Conservation (phyloP, 352 stramenopile species). For the Pythium brassicae region DNA sequence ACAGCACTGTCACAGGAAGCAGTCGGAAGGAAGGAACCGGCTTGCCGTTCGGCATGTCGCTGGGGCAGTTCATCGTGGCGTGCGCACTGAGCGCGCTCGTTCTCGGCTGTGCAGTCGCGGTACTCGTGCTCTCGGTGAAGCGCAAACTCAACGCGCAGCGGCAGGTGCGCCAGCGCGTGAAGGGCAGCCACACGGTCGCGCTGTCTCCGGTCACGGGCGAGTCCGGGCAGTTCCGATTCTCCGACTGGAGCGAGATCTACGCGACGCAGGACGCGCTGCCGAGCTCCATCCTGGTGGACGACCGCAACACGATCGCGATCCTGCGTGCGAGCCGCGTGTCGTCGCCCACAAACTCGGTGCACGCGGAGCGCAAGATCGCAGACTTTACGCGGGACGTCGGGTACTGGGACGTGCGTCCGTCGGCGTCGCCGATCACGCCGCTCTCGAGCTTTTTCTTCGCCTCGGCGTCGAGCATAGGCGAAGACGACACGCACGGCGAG, state of each 20-base stretch:
- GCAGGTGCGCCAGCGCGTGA: constrained; percentile 1
- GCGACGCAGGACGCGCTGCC: constrained; percentile 33
- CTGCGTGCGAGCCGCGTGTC: constrained; percentile 39
- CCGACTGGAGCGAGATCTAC: constrained; percentile 46
- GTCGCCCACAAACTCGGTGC: constrained; percentile 17
- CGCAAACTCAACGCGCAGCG: constrained; percentile 7
- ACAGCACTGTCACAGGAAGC: not conserved
- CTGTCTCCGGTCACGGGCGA: constrained; percentile 16
- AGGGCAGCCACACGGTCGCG: constrained; percentile 10
- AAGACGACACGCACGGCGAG: constrained; percentile 2
- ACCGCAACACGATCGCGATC: constrained; percentile 43
- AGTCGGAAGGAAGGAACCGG: not conserved
- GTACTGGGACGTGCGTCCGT: constrained; percentile 41
- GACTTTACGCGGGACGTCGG: constrained; percentile 47
- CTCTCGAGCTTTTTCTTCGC: constrained; percentile 33
- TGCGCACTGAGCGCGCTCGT: constrained; percentile 18
- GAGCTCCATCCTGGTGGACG: constrained; percentile 28
- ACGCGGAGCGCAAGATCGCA: constrained; percentile 24
- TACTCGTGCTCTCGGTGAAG: constrained; percentile 14
- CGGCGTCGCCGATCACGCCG: constrained; percentile 46
- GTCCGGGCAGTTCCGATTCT: constrained; percentile 24
- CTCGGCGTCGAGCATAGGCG: constrained; percentile 4
- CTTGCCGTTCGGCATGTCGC: constrained; percentile 13
- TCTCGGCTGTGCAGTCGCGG: constrained; percentile 14
- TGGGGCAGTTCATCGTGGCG: constrained; percentile 22